Conservation (phyloP, 2,329 filamentous ascomycete genomes). For the Escovopsis sp. region DNA sequence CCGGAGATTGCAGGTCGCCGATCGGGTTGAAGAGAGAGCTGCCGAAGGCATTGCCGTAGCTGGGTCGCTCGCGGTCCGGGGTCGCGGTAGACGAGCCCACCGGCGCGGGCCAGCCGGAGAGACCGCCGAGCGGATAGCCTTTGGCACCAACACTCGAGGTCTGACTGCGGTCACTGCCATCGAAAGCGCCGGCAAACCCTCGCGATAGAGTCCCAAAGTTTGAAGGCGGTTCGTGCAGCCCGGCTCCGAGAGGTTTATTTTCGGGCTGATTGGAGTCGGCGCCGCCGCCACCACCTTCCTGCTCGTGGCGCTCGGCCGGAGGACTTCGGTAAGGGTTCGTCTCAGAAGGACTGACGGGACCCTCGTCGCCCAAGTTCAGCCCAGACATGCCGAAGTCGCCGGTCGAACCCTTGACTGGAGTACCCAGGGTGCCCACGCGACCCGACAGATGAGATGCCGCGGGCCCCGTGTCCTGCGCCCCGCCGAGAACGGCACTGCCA, state of each 20-base stretch:
- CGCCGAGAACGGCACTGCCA: slow-evolving; percentile 60
- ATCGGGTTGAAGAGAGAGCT: slow-evolving; percentile 67
- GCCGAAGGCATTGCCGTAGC: slow-evolving; percentile 50
- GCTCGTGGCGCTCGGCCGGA: slow-evolving; percentile 55
- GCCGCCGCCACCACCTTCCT: slow-evolving; percentile 33
- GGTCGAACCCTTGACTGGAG: slow-evolving; percentile 37
- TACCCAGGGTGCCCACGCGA: slow-evolving; percentile 32
- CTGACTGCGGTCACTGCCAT: slow-evolving; percentile 79
- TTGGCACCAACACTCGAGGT: slow-evolving; percentile 78
- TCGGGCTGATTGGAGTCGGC: slow-evolving; percentile 30
- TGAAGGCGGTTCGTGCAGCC: slow-evolving; percentile 23
- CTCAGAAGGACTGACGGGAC: slow-evolving; percentile 77
- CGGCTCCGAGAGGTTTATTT: slow-evolving; percentile 30
- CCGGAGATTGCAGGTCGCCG: slow-evolving; percentile 64
- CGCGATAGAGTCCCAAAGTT: slow-evolving; percentile 41
- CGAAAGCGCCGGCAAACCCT: slow-evolving; percentile 38
- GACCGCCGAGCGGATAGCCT: slow-evolving; percentile 50
- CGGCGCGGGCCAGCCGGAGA: slow-evolving; percentile 48
- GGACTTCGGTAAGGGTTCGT: slow-evolving; percentile 96
- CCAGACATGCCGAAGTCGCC: slow-evolving; percentile 50
- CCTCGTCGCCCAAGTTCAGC: slow-evolving; percentile 41
- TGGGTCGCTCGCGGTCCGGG: slow-evolving; percentile 49
- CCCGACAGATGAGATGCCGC: slow-evolving; percentile 14
- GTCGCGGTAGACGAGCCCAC: slow-evolving; percentile 45
- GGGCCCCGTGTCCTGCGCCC: slow-evolving; percentile 53